These are phyloP conservation scores for Nakazawaea laoshanensis DNA, from an alignment of 805 yeast species.

Conservation along the genomic window DNA sequence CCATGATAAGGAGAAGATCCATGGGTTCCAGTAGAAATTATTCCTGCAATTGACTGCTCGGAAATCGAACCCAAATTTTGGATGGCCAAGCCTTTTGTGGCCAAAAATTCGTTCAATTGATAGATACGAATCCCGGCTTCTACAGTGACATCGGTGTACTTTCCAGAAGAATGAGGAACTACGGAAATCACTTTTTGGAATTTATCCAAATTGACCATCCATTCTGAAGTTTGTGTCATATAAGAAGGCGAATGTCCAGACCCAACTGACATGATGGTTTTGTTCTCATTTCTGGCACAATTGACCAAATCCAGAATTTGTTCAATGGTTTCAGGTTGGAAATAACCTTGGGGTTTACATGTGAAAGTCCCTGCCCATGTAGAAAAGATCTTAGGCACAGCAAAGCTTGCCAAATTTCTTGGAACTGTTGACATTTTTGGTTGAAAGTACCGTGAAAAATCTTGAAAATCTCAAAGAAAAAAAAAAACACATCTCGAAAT, in stretches of 20 bases:
- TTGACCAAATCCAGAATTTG: conserved; percentile 62
- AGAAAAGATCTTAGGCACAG: conserved; percentile 29
- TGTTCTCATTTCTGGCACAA: conserved; percentile 48
- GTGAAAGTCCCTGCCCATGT: conserved; percentile 92
- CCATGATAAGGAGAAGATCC: conserved; percentile 95
- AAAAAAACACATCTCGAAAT: too few species aligned
- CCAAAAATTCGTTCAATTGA: conserved; percentile 63
- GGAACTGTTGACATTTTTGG: conserved; percentile 17
- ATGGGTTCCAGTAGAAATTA: conserved; percentile 93
- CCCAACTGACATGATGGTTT: conserved; percentile 79
- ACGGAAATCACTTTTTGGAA: conserved; percentile 46
- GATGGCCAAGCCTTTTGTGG: conserved; percentile 59
- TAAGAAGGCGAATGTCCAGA: conserved; percentile 94
- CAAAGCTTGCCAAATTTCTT: conserved; percentile 16
- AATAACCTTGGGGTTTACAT: conserved; percentile 67
- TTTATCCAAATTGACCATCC: conserved; percentile 83
- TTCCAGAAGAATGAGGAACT: conserved; percentile 42
- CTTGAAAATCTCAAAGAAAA: too few species aligned
- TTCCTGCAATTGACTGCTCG: conserved; percentile 92
- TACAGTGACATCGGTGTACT: conserved; percentile 84
- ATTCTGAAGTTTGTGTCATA: conserved; percentile 78
- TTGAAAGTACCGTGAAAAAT: too few species aligned
- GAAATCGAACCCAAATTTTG: conserved; percentile 92
- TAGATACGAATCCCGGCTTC: conserved; percentile 84
- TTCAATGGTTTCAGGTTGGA: conserved; percentile 68